Conservation (phyloP, 2,329 filamentous ascomycete genomes). For the Mariannaea sp. region DNA sequence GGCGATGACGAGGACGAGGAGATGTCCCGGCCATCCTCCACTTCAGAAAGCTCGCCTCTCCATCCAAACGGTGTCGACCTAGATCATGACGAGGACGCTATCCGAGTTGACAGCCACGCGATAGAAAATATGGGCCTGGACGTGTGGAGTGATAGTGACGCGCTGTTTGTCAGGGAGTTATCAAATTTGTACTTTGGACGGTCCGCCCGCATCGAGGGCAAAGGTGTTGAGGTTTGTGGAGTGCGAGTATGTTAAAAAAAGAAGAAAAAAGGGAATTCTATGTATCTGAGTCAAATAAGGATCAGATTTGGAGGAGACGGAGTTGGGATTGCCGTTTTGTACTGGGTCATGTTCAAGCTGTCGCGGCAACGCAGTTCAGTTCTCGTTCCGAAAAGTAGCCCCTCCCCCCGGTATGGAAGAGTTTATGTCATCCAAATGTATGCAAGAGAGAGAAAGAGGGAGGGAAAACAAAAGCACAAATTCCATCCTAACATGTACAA, state of each 20-base stretch:
- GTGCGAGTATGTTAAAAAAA: conserved; percentile 65
- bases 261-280: too few species aligned
- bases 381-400: too few species aligned
- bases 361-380: too few species aligned
- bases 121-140: conserved; percentile 76
- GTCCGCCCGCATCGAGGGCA: conserved; percentile 66
- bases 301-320: conserved; percentile 21
- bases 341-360: too few species aligned
- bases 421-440: background rate
- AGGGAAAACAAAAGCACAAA: background rate
- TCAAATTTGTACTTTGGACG: conserved; percentile 69
- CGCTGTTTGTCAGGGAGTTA: conserved; percentile 68
- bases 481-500: conserved; percentile 5
- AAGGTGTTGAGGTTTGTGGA: conserved; percentile 76
- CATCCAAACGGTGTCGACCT: conserved; percentile 28
- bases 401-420: background rate
- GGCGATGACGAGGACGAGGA: conserved; percentile 45
- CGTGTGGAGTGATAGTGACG: conserved; percentile 73
- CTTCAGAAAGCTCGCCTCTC: conserved; percentile 38
- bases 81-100: conserved; percentile 42
- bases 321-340: conserved; percentile 35
- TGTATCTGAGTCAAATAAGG: background rate
- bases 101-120: conserved; percentile 67
- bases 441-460: background rate
- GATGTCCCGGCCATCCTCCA: conserved; percentile 37